phyloP scores from a whole-genome alignment of 257 asterid species.

The Parsonsia alboflavescens region DNA sequence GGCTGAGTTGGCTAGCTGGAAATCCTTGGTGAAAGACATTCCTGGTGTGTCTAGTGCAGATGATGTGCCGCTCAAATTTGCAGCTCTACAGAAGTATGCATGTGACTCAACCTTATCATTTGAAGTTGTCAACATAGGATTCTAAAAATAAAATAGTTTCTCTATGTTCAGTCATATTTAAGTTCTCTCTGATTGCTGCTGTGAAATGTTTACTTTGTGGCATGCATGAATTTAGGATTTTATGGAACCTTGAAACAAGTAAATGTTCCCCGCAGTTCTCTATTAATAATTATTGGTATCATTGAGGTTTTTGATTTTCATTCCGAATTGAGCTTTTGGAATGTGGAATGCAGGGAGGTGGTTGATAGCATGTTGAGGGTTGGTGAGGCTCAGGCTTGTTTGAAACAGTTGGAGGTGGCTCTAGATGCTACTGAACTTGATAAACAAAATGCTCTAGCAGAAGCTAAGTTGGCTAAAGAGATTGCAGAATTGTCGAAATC shows the following conservation, averaged over 20 bases:
- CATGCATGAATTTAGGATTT: not conserved
- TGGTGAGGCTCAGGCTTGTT: slow-evolving; percentile 58
- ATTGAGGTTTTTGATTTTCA: not conserved
- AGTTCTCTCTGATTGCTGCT: slow-evolving; percentile 2
- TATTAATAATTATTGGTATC: not conserved
- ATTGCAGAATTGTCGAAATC: slow-evolving; percentile 53
- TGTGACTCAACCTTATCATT: slow-evolving; percentile 12
- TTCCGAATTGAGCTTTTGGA: slow-evolving; percentile 20
- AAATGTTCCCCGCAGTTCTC: not conserved
- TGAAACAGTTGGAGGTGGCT: slow-evolving; percentile 71
- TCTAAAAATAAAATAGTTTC: not conserved
- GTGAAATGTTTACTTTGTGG: not conserved
- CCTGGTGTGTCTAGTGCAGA: slow-evolving; percentile 84
- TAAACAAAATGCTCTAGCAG: slow-evolving; percentile 68
- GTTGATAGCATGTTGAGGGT: slow-evolving; percentile 71
- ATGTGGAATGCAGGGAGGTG: slow-evolving; percentile 52
- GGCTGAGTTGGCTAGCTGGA: slow-evolving; percentile 81
- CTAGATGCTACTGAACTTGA: slow-evolving; percentile 62
- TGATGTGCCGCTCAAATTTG: slow-evolving; percentile 62
- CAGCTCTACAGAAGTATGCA: slow-evolving; percentile 74
- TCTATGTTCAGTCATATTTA: not conserved
- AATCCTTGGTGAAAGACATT: slow-evolving; percentile 62
- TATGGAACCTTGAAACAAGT: not conserved
- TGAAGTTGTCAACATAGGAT: not conserved
- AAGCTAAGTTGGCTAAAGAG: slow-evolving; percentile 63